Evolutionary conservation across 768 basidiomycete genomes (phyloP), one percentile per base, ranked within the genome.

Genomic region (Xanthoconium stramineum): DNA sequence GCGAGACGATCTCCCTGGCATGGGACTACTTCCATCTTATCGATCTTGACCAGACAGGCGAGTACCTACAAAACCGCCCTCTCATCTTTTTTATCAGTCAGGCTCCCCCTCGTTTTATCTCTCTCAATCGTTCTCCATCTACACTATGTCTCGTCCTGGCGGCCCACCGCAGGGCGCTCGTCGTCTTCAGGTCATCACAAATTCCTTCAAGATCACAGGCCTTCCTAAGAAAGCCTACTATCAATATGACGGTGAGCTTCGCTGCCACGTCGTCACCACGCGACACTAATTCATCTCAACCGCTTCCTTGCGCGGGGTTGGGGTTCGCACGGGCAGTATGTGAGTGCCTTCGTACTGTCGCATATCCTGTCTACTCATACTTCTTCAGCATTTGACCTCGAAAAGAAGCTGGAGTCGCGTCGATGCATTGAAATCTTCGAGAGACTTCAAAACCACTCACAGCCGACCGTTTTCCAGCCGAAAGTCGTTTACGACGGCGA

Each of bases 401-500:
- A 61, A 2, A 50, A 24, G 47, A 45, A 5, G 47, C 14, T 11
- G 11, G 32, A 42, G 33, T 0, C 63, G 29, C 68, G 61, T 10
- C 65, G 62, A 17, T 72, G 71, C 50, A 68, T 71, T 33, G 74
- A 72, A 1, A 17, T 68, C 2, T 58, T 71, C 2, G 64, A 71
- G 50, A 60, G 64, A 6, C 66, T 83, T 0, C 80, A 82, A 48
- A 75, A 65, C 6, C 64, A 64, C 0, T 61, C 73, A 0, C 67
- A 71, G 0, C 75, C 80, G 0, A 51, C 50, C 0, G 9, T 73
- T 0, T 83, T 83, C 57, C 70, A 62, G 13, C 79, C 79, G 1
- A 74, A 72, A 14, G 68, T 73, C 5, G 61, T 83, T 6, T 83
- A 78, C 52, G 81, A 83, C 48, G 76, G 80, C 0, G 69, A 70